Base-by-base conservation (phyloP, 1,284 basidiomycete genomes). In the Cryptococcus sp. region DNA sequence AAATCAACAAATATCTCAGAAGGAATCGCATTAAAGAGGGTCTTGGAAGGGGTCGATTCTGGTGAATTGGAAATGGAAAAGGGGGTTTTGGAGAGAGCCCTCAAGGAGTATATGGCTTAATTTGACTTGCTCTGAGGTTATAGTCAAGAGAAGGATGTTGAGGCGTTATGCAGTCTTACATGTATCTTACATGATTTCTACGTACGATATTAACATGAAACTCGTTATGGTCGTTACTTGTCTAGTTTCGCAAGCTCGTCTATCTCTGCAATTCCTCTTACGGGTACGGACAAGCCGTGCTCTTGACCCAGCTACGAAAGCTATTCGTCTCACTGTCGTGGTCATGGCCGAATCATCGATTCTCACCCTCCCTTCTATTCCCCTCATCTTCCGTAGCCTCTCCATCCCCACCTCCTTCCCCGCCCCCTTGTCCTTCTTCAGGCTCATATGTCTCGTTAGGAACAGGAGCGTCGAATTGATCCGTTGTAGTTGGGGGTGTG, bases 11-110 rank as follows among this genome's bases (percentile, higher is more conserved):
- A 67, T 3, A 63, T 74, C 19, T 54, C 57, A 10, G 65, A 75
- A 58, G 70, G 74, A 9, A 71, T 78, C n/a, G 69, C 70, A 13
- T 53, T 78, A 37, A 63, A 66, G 49, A 55, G 74, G 18, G 55
- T 73, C 4, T 53, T 76, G 23, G 66, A 72, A 50, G 62, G 53
- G 13, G 62, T 73, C 1, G 67, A 76, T 46, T 62, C 56, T 2
- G 69, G 72, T 11, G 48, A 53, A 36, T 46, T 73, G 7, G 55
- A 45, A 25, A 50, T 55, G 25, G 63, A 64, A 1, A 68, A 73
- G 57, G 52, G 37, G 7, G 59, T 52, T 19, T 45, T 73, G 4
- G 64, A 64, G 25, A 52, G 43, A 43, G 58, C 61, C 5, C 53
- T 70, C 32, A 66, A 64, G 56, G 53, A 49, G 41, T 64, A 40